Percentiles rank a stretch among this genome's conserved stretches.
These are phyloP conservation scores for Amanita rimosa DNA, from an alignment of 768 basidiomycete species.

Conservation along the genomic window DNA sequence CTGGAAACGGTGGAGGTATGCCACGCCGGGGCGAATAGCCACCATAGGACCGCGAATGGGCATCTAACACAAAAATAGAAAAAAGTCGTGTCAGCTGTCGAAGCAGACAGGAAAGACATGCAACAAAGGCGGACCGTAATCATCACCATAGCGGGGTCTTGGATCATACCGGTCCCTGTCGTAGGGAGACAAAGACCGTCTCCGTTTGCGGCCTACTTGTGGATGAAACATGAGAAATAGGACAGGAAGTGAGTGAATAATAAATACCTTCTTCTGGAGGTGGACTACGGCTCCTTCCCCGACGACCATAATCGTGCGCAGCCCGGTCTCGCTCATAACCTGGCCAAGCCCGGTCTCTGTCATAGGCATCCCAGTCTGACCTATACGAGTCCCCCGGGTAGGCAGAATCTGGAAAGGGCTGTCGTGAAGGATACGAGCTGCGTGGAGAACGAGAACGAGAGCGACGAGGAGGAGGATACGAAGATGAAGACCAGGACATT, in stretches of 20 bases:
- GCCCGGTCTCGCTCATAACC: slow-evolving; percentile 60
- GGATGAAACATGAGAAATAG: slow-evolving; percentile 3
- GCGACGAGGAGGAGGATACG: slow-evolving; percentile 63
- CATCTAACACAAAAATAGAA: slow-evolving; percentile 26
- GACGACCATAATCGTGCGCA: slow-evolving; percentile 55
- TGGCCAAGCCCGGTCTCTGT: slow-evolving; percentile 59
- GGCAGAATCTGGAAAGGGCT: slow-evolving; percentile 41
- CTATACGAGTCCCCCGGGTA: slow-evolving; percentile 50
- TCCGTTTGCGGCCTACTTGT: slow-evolving; percentile 60
- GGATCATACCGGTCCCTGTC: slow-evolving; percentile 79
- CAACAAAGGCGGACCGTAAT: slow-evolving; percentile 49
- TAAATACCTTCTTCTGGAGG: slow-evolving; percentile 48
- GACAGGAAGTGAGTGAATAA: slow-evolving; percentile 9
- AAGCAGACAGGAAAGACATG: slow-evolving; percentile 4
- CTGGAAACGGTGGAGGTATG: slow-evolving; percentile 35
- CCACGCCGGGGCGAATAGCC: slow-evolving; percentile 49
- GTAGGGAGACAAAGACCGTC: slow-evolving; percentile 71
- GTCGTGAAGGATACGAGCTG: slow-evolving; percentile 40
- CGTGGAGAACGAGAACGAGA: slow-evolving; percentile 81
- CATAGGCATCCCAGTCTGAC: slow-evolving; percentile 58
- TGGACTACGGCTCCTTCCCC: slow-evolving; percentile 73
- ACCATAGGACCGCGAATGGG: slow-evolving; percentile 53
- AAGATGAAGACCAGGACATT: slow-evolving; percentile 75
- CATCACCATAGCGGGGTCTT: slow-evolving; percentile 71
- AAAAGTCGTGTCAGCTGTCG: slow-evolving; percentile 8